Evolutionary conservation across 108 stramenopile genomes (phyloP), one percentile per base, ranked within the genome.

Genomic region (Skeletonema tropicum): DNA sequence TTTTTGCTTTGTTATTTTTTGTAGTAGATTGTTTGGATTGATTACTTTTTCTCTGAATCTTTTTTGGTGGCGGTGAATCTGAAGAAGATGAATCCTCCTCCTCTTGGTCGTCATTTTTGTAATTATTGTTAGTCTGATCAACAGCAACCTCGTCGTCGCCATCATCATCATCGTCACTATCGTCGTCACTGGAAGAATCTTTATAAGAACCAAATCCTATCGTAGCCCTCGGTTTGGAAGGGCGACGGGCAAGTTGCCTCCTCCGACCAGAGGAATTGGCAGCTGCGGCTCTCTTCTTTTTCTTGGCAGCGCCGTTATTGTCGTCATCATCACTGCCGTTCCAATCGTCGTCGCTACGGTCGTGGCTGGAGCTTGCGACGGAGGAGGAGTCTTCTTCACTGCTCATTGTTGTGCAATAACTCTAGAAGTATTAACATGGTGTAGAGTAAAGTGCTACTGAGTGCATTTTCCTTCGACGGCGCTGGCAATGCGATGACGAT

Each of bases 311-410:
- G 23, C 23, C 52, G 10, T 2, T 6, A 0, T n/a, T n/a, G n/a
- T n/a, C n/a, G n/a, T 9, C 7, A 9, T 55, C 52, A 23, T 55
- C 52, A 2, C 52, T 55, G 52, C 52, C 52, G 10, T 55, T 23
- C 52, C 52, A 55, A 23, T 55, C 52, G 9, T 55, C 52, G 10
- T 55, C 52, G 10, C 52, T 55, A 10, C 7, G 52, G 52, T 55
- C 52, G 23, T 55, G 52, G 10, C 52, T 55, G 21, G 52, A 55
- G 52, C 52, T 55, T 4, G 23, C 52, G 52, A 55, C 52, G 52
- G 52, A 55, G 19, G 52, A 55, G 19, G 7, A 23, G 23, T 55
- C 52, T 19, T 55, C 52, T 55, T 55, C 23, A 9, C 52, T 55
- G 23, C 52, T 55, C 52, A 55, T 55, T 8, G 19, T 2, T 5